Evolutionary conservation across 257 asterid genomes (phyloP).

Genomic region (Thymus mandschuricus): DNA sequence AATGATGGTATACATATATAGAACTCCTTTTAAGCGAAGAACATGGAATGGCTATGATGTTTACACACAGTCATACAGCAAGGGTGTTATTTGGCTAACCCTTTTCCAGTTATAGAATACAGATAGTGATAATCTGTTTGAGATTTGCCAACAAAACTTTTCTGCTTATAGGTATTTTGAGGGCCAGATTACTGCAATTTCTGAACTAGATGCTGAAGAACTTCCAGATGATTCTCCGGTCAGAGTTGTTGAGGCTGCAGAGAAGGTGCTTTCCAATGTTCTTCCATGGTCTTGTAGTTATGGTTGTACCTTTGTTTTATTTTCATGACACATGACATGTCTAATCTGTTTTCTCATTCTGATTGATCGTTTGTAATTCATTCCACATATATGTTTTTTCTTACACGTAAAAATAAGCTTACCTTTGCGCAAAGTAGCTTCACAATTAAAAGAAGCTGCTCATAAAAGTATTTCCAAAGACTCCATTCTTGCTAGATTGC

Average conservation of each 20-base stretch:
- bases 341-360: not conserved
- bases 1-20: not conserved
- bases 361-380: not conserved
- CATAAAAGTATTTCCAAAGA: not conserved
- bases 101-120: not conserved
- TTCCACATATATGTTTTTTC: not conserved
- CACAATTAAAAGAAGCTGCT: not conserved
- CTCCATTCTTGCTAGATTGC: not conserved
- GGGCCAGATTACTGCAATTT: slow-evolving; percentile 71
- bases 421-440: not conserved
- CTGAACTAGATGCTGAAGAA: slow-evolving; percentile 74
- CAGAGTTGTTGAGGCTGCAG: slow-evolving; percentile 76
- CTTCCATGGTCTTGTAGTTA: slow-evolving; percentile 3
- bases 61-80: slow-evolving; percentile 6
- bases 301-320: not conserved
- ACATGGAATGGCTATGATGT: slow-evolving; percentile 6
- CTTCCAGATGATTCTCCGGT: slow-evolving; percentile 47
- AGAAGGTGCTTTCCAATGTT: slow-evolving; percentile 55
- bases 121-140: not conserved
- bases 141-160: slow-evolving; percentile 19
- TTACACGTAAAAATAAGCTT: slow-evolving; percentile 4
- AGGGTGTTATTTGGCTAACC: not conserved
- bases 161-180: slow-evolving; percentile 74
- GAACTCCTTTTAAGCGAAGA: not conserved
- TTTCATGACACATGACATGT: slow-evolving; percentile 17